phyloP scores from a whole-genome alignment of 2,329 filamentous ascomycete species.

The Apiospora marii region DNA sequence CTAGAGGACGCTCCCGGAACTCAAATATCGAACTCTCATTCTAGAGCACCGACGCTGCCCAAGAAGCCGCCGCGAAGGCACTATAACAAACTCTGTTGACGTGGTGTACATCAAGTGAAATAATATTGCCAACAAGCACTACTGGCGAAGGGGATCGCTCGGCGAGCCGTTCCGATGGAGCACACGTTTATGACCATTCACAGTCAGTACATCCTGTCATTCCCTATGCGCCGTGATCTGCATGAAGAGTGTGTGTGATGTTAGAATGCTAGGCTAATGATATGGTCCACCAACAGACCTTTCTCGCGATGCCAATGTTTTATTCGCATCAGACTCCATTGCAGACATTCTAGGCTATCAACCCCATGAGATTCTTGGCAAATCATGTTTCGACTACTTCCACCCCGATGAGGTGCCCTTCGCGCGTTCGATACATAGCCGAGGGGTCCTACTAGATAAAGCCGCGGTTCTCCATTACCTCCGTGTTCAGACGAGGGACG shows the following conservation, averaged over 20 bases:
- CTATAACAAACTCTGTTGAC: background rate
- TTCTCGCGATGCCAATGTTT: slow-evolving; percentile 76
- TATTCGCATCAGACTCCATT: slow-evolving; percentile 86
- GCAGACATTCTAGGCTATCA: slow-evolving; percentile 75
- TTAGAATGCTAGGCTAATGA: background rate
- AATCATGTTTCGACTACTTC: slow-evolving; percentile 86
- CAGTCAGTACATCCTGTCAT: slow-evolving; percentile 61
- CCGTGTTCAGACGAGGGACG: slow-evolving; percentile 71
- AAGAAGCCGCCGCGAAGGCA: background rate
- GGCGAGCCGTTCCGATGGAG: slow-evolving; percentile 64
- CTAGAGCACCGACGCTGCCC: background rate
- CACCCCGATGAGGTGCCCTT: slow-evolving; percentile 82
- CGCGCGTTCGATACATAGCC: slow-evolving; percentile 75
- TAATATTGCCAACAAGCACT: slow-evolving; percentile 33
- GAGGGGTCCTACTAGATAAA: slow-evolving; percentile 80
- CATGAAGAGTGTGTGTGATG: background rate
- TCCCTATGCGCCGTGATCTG: background rate
- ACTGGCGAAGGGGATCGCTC: slow-evolving; percentile 34
- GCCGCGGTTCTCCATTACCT: slow-evolving; percentile 86
- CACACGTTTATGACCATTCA: slow-evolving; percentile 93
- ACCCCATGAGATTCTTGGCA: slow-evolving; percentile 77
- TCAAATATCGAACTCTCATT: slow-evolving; percentile 22
- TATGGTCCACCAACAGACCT: slow-evolving; percentile 63
- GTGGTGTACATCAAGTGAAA: slow-evolving; percentile 18
- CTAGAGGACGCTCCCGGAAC: slow-evolving; percentile 32